Evolutionary conservation across 148 eudicot species (phyloP), one percentile per base, ranked within the genome.

Genomic region (Dysphania ambrosioides): DNA sequence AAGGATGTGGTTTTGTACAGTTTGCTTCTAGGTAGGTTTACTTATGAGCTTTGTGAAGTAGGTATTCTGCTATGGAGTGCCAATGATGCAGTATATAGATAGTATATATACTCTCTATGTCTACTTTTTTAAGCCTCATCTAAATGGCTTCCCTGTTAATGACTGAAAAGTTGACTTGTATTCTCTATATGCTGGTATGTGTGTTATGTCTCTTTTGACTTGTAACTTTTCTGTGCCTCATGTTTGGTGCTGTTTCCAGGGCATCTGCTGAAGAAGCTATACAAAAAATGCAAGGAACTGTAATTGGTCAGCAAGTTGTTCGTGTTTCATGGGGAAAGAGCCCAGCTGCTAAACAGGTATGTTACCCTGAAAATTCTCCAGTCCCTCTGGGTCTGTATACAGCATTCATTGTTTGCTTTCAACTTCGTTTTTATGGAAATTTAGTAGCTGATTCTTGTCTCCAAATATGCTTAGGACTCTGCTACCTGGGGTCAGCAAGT

Each of bases 1-100:
- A 82, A 87, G 97, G 96, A 42, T 95, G 92, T 87, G 97, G 97
- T 64, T 92, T 92, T 85, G 94, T 95, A 73, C 99, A 95, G 83
- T 95, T 88, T 84, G 81, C 86, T 42, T 68, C 89, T 66, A 90
- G 99, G 99, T 92, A 62, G 23, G 82, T 74, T 56, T 79, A 59
- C 44, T 74, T 75, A n/a, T 60, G 53, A 55, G 51, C 40, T 35
- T 58, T 53, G 24, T 12, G 19, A 55, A 12, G 1, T 42, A 53
- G 42, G 5, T 34, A 16, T 61, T 0, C 7, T 59, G 68, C 55
- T 57, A 68, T 66, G 47, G 19, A 65, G 29, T n/a, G 44, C 29
- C 23, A 29, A 51, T 15, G 26, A 60, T 31, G 30, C 53, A 47
- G 53, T 11, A 73, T 29, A 13, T 63, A 53, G 31, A 2, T 21